Evolutionary conservation across 2,329 filamentous ascomycete genomes (phyloP), one percentile per base, ranked within the genome.

Genomic region (Hypoxylon sp.): DNA sequence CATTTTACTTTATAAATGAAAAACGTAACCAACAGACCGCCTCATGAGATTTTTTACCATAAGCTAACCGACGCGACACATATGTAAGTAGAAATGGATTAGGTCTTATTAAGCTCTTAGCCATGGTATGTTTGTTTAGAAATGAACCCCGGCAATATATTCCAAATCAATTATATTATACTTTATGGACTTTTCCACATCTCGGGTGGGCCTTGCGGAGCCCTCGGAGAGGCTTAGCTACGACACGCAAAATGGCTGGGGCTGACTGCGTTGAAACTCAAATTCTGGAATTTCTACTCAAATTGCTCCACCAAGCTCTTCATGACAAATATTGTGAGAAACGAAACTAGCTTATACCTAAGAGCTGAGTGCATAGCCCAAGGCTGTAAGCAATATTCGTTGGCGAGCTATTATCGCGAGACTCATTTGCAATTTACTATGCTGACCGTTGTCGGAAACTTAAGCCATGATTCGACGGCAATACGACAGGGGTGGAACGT

Each of bases 261-360:
- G 39, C 39, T 44, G 39, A 44, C 39, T 44, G 39, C 17, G 39
- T 44, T 17, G 19, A 44, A 44, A 42, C n/a, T 42, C 39, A 44
- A 19, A 44, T 44, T 21, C 5, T 44, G 3, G 17, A 44, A 21
- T 21, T 44, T 10, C 39, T 21, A 44, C 5, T 21, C 7, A 2
- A 21, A 11, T 21, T 21, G n/a, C 37, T 6, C n/a, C 37, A 13
- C 37, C 15, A 7, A 8, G 17, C 39, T 44, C 39, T 44, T 44
- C 2, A 44, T 44, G 39, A 44, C 39, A 44, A 44, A 44, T 44
- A 44, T 19, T 21, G 5, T 44, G 39, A 11, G 39, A 44, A 44
- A 21, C 17, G 7, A 21, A 44, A 44, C 39, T 7, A 44, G 39
- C 17, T 44, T 21, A 8, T 21, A 3, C 17, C 39, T 21, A 44